Evolutionary conservation across 148 eudicot genomes (phyloP), one percentile per base, ranked within the genome.

Genomic region (Persicaria tinctoria): DNA sequence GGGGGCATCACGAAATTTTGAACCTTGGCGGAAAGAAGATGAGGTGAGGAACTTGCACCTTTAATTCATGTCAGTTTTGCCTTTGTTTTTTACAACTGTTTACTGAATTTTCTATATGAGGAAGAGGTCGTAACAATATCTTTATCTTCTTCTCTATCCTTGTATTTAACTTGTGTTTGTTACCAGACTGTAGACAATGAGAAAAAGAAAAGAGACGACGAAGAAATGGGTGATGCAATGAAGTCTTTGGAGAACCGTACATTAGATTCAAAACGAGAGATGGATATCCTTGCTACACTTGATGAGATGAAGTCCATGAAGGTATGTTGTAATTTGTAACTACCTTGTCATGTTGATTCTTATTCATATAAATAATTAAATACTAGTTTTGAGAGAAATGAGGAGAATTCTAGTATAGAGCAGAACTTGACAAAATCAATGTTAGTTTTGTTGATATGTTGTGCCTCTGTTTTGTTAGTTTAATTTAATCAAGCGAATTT

Each of bases 211-310:
- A 82, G 97, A 78, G 92, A 85, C 45, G 84, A 87, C 32, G 99
- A 96, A 79, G 99, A 96, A 86, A 80, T 89, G 90, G 99, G 99
- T 27, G 99, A 96, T 85, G 97, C 97, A 5, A 92, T 96, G 99
- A 96, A 96, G 73, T 90, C 99, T 18, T 78, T 96, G 84, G 99
- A 96, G 83, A 96, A 96, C 78, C 81, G 99, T 77, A 90, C 99
- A 0, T 70, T 83, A 78, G 99, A 96, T 59, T 90, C 97, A 5
- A 96, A 96, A 83, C 79, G 90, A 51, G 99, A 96, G 75, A 96
- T 96, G 99, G 97, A 96, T 73, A 90, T 92, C 73, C 87, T 96
- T 77, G 91, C 97, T 78, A 89, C 97, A 8, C 87, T 92, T 79
- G 99, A 96, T 80, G 99, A 96, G 79, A 87, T 96, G 91, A 92